Evolutionary conservation across 2,329 filamentous ascomycete genomes (phyloP), one percentile per base, ranked within the genome.

Genomic region (Colletotrichum navitas): DNA sequence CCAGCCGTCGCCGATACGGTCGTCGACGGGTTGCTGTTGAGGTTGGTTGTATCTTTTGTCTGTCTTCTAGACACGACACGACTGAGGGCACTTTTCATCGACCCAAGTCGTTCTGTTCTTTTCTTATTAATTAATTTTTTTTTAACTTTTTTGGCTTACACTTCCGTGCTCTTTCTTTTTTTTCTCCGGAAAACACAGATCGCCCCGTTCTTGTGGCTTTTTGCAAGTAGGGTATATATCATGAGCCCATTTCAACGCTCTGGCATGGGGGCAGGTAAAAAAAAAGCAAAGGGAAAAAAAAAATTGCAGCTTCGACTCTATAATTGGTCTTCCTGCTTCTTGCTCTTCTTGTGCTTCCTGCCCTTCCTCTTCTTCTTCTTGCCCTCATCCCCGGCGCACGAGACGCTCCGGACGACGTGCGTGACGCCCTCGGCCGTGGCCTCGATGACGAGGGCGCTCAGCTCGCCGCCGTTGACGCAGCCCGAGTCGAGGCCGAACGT

Each of bases 401-500:
- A 73, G 4, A 86, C 83, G 76, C 86, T 84, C 29, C 82, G 77
- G 24, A 83, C 77, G 12, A 76, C 76, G 58, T 85, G 80, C 61
- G 75, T 79, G 63, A 84, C 76, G 8, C 78, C 79, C 7, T 77
- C 75, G 2, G 77, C 68, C 5, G 75, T 78, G 3, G 82, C 88
- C 75, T 92, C 88, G 45, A 98, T 88, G 2, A 98, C 85, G 70
- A 97, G 81, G 1, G 93, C 95, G 0, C 92, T 94, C 74, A 99
- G 83, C 73, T 89, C 85, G 1, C 90, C 91, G 14, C 94, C 95
- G 73, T 88, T 89, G 3, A 94, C 90, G 79, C 96, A 98, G 0
- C 91, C 92, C 0, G 92, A 93, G 80, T 98, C 96, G 58, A 98
- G 84, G 0, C 96, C 96, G 77, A 94, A 93, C 5, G 92, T 93